phyloP scores from a whole-genome alignment of 2,329 filamentous ascomycete species.

The Cercospora beticola region DNA sequence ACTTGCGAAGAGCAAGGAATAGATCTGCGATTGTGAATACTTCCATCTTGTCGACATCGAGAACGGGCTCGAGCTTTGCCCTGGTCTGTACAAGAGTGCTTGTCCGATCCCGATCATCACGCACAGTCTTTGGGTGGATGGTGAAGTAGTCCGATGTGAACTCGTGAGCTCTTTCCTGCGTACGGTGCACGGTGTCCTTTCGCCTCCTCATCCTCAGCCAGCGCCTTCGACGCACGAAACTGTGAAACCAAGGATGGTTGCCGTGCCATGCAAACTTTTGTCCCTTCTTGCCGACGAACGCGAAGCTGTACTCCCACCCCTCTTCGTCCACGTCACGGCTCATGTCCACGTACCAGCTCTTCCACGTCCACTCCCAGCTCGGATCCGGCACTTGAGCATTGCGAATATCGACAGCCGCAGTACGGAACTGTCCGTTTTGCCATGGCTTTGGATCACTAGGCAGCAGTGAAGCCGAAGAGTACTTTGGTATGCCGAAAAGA shows the following conservation, averaged over 20 bases:
- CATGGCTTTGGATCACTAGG: conserved; percentile 83
- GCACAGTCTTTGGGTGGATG: conserved; percentile 51
- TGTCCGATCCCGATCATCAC: conserved; percentile 26
- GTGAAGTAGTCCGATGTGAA: conserved; percentile 78
- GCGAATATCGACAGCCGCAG: conserved; percentile 67
- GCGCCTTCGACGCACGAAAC: conserved; percentile 83
- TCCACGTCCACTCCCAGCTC: conserved; percentile 87
- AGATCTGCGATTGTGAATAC: conserved; percentile 67
- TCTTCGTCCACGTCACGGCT: conserved; percentile 81
- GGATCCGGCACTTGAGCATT: conserved; percentile 93
- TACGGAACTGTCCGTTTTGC: conserved; percentile 63
- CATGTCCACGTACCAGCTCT: conserved; percentile 72
- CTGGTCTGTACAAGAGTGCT: conserved; percentile 19
- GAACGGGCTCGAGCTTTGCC: conserved; percentile 43
- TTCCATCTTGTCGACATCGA: conserved; percentile 52
- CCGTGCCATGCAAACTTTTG: conserved; percentile 68
- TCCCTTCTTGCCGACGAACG: conserved; percentile 58
- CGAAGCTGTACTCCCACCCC: conserved; percentile 95
- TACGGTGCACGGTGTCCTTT: conserved; percentile 48
- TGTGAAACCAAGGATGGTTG: conserved; percentile 86
- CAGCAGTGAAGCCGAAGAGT: conserved; percentile 80
- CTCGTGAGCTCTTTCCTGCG: conserved; percentile 59
- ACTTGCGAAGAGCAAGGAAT: conserved; percentile 64
- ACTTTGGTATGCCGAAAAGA: conserved; percentile 84
- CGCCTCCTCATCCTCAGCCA: conserved; percentile 83